A percentile compares a stretch with the other conserved stretches of the same genome.
Evolutionary conservation across 345 rosid genomes (phyloP).

Genomic region (Citrus sp.): DNA sequence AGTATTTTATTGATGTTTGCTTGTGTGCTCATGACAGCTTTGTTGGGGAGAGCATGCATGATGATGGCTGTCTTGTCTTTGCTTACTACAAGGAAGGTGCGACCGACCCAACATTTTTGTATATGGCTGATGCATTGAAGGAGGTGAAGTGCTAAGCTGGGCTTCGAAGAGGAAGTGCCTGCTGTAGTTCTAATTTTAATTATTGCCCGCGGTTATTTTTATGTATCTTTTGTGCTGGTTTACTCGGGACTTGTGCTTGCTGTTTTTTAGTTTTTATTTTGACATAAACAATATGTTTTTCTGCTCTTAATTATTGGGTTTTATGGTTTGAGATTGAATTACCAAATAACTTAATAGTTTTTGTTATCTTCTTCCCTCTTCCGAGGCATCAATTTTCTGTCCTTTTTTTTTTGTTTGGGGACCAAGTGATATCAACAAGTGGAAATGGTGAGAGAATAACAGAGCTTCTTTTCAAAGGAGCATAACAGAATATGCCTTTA

Average conservation of each 20-base stretch:
- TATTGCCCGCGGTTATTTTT: background rate
- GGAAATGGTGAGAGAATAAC: background rate
- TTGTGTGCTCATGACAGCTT: constrained; percentile 44
- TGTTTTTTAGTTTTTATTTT: constrained; percentile 5
- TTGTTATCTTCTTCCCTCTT: background rate
- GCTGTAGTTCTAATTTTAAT: constrained; percentile 24
- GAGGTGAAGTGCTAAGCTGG: constrained; percentile 83
- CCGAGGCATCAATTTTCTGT: background rate
- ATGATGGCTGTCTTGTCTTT: constrained; percentile 67
- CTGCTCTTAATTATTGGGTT: background rate
- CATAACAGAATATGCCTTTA: background rate
- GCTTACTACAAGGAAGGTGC: constrained; percentile 99
- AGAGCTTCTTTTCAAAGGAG: background rate
- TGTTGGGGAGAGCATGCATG: constrained; percentile 92
- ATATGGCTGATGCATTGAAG: constrained; percentile 77
- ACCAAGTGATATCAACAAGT: background rate
- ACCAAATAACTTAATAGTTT: background rate
- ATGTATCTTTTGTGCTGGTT: background rate
- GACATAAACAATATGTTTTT: background rate
- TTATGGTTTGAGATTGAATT: background rate
- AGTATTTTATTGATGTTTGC: background rate
- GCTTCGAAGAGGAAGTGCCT: constrained; percentile 6
- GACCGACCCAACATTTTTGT: constrained; percentile 88
- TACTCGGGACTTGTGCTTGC: background rate
- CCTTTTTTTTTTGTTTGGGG: background rate